Conservation (phyloP, 2,329 filamentous ascomycete genomes). For the Chaetomiaceae sp. region DNA sequence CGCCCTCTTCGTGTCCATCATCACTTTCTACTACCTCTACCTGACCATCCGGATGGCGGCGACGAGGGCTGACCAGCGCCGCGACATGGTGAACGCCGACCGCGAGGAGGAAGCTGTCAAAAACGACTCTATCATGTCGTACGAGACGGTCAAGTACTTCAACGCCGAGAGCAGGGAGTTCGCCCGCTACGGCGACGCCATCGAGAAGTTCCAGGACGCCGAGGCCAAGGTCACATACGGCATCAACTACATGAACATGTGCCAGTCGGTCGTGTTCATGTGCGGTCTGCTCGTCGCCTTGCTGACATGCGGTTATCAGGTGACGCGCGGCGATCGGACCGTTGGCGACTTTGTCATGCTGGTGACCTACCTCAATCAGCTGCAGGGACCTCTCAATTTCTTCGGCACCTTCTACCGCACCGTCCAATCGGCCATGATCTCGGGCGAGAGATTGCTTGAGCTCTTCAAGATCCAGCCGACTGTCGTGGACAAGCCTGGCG, state of each 20-base stretch:
- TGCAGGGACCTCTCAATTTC: constrained; percentile 78
- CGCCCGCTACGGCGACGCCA: constrained; percentile 64
- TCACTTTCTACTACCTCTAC: constrained; percentile 95
- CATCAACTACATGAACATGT: constrained; percentile 74
- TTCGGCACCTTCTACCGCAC: constrained; percentile 94
- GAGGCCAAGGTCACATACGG: constrained; percentile 74
- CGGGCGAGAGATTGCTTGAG: constrained; percentile 89
- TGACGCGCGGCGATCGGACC: constrained; percentile 58
- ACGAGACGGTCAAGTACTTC: constrained; percentile 92
- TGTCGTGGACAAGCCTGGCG: constrained; percentile 71
- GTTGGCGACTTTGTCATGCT: constrained; percentile 70
- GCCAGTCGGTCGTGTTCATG: constrained; percentile 76
- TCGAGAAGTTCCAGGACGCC: constrained; percentile 65
- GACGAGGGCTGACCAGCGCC: constrained; percentile 82
- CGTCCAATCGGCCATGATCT: constrained; percentile 96
- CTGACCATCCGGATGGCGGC: constrained; percentile 94
- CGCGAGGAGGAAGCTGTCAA: constrained; percentile 96
- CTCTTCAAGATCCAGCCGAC: constrained; percentile 95
- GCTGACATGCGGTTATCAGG: constrained; percentile 72
- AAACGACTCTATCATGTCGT: constrained; percentile 98
- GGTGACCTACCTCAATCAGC: constrained; percentile 72
- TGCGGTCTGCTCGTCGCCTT: constrained; percentile 66
- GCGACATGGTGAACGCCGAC: constrained; percentile 92
- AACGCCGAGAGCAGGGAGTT: constrained; percentile 80
- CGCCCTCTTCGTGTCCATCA: constrained; percentile 79